These are phyloP conservation scores for Phytophthora sansomeana DNA, from an alignment of 352 stramenopile genomes.

Conservation along the genomic window DNA sequence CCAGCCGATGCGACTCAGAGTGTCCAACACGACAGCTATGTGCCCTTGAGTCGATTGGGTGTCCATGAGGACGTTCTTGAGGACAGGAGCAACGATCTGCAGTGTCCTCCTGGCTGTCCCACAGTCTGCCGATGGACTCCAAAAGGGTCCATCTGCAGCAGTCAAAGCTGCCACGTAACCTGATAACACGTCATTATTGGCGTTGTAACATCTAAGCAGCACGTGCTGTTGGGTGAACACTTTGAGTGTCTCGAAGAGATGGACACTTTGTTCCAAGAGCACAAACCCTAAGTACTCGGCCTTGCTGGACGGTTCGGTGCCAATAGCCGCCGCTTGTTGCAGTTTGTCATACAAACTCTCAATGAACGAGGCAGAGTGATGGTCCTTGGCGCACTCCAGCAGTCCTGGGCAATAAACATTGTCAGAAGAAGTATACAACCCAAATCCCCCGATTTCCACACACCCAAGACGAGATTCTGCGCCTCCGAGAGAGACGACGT, in stretches of 20 bases:
- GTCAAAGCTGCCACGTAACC: conserved; percentile 54
- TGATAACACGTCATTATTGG: conserved; percentile 44
- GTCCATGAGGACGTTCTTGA: conserved; percentile 47
- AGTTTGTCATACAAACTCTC: conserved; percentile 35
- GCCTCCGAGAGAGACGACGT: conserved; percentile 28
- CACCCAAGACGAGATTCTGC: conserved; percentile 45
- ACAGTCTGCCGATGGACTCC: not conserved
- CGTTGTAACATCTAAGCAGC: conserved; percentile 51
- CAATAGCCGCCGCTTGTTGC: conserved; percentile 53
- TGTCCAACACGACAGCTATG: conserved; percentile 47
- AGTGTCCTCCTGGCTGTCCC: conserved; percentile 18
- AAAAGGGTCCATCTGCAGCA: conserved; percentile 19
- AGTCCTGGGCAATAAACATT: conserved; percentile 20
- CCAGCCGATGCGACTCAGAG: conserved; percentile 55
- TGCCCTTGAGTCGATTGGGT: conserved; percentile 24
- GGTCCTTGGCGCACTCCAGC: conserved; percentile 17
- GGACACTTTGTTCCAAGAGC: conserved; percentile 43
- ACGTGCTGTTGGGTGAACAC: conserved; percentile 1
- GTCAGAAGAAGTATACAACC: not conserved
- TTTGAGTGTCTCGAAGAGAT: conserved; percentile 17
- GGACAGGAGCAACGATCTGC: conserved; percentile 38
- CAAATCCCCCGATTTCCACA: conserved; percentile 2
- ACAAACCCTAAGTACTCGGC: conserved; percentile 56
- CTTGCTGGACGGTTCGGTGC: conserved; percentile 53
- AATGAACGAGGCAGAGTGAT: conserved; percentile 6